phyloP scores from a whole-genome alignment of 495 filamentous ascomycete species.

The Penicillium antarcticum region DNA sequence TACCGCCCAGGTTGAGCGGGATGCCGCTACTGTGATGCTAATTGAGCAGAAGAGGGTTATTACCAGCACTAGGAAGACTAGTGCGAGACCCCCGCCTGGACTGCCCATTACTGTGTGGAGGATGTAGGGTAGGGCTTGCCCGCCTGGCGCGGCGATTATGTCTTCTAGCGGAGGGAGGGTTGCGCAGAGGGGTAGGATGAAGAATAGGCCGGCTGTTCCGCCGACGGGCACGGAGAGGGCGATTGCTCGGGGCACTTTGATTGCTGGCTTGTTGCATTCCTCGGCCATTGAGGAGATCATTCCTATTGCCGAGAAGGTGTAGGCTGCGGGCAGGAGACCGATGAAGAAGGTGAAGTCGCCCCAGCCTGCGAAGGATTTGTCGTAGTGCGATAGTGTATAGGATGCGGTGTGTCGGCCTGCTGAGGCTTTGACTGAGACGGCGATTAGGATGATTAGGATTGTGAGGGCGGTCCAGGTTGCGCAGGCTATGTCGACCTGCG shows the following conservation, averaged over 20 bases:
- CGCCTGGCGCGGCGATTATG: constrained; percentile 35
- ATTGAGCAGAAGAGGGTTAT: constrained; percentile 62
- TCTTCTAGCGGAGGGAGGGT: constrained; percentile 44
- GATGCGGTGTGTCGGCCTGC: constrained; percentile 39
- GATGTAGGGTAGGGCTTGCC: constrained; percentile 47
- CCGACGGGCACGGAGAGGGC: constrained; percentile 40
- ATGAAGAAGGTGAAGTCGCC: constrained; percentile 48
- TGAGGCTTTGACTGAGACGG: constrained; percentile 39
- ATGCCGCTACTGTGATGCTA: constrained; percentile 58
- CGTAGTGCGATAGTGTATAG: constrained; percentile 46
- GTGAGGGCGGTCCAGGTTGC: constrained; percentile 38
- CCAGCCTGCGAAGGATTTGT: constrained; percentile 47
- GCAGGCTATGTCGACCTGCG: constrained; percentile 49
- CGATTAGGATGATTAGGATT: constrained; percentile 39
- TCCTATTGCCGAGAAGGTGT: constrained; percentile 49
- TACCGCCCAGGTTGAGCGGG: constrained; percentile 58
- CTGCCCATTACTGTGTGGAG: constrained; percentile 45
- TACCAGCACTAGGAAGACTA: constrained; percentile 53
- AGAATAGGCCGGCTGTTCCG: constrained; percentile 43
- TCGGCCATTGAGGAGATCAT: constrained; percentile 54
- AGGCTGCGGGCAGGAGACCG: constrained; percentile 49
- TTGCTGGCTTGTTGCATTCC: constrained; percentile 41
- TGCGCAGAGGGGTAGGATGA: constrained; percentile 46
- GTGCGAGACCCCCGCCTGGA: constrained; percentile 44
- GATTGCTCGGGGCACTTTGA: constrained; percentile 46